Evolutionary conservation across 1,284 basidiomycete species (phyloP).

Genomic region (Ceratobasidium sp.): DNA sequence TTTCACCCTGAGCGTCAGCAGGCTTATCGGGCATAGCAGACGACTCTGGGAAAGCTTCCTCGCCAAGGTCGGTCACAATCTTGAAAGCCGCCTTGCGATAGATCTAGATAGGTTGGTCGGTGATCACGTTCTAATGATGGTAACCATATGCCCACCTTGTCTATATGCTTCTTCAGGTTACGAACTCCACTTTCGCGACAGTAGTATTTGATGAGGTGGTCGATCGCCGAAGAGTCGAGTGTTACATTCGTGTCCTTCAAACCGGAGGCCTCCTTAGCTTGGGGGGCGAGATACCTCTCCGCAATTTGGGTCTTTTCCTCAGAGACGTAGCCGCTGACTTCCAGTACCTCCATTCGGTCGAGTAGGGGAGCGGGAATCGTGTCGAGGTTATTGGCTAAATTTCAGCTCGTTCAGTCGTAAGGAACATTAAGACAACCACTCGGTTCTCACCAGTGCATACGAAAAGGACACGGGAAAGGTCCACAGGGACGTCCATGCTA

Average conservation of each 20-base stretch:
- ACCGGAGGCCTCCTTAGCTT: slow-evolving; percentile 91
- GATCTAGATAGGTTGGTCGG: slow-evolving; percentile 64
- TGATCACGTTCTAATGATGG: neutral
- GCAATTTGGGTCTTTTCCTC: slow-evolving; percentile 97
- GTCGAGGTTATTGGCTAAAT: slow-evolving; percentile 82
- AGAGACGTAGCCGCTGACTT: slow-evolving; percentile 95
- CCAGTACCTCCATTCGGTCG: slow-evolving; percentile 97
- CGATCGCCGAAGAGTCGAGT: slow-evolving; percentile 80
- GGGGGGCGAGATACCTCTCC: slow-evolving; percentile 88
- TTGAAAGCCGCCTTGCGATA: slow-evolving; percentile 96
- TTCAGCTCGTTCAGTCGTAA: slow-evolving; percentile 13
- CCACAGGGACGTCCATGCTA: slow-evolving; percentile 96
- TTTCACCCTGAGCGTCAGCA: slow-evolving; percentile 43
- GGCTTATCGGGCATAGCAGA: slow-evolving; percentile 44
- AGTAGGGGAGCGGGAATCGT: slow-evolving; percentile 96
- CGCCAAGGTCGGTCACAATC: slow-evolving; percentile 90
- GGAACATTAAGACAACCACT: neutral
- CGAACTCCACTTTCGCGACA: slow-evolving; percentile 96
- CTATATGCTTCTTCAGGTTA: slow-evolving; percentile 94
- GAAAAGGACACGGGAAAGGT: slow-evolving; percentile 94
- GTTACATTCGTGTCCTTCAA: slow-evolving; percentile 83
- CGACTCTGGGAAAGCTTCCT: slow-evolving; percentile 72
- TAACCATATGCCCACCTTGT: slow-evolving; percentile 67
- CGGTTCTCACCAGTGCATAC: slow-evolving; percentile 82
- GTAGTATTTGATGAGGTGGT: slow-evolving; percentile 93